phyloP scores from a whole-genome alignment of 2,329 filamentous ascomycete species.

The Venturia effusa region DNA sequence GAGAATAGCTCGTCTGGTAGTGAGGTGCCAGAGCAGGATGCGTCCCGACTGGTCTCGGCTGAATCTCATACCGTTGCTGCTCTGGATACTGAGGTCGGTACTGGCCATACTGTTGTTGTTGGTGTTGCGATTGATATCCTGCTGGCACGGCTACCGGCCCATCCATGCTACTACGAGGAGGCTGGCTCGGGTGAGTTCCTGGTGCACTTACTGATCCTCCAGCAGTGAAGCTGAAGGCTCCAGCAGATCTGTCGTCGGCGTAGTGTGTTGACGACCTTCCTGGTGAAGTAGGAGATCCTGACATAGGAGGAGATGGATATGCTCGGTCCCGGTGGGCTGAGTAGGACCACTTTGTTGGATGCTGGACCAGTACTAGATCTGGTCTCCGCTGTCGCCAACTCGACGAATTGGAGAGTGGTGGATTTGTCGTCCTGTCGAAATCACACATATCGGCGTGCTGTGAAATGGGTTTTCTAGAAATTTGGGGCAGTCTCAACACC shows the following conservation, averaged over 20 bases:
- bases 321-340: conserved; percentile 23
- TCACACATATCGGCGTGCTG: conserved; percentile 29
- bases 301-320: conserved; percentile 42
- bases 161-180: conserved; percentile 5
- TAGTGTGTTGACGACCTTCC: conserved; percentile 18
- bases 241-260: conserved; percentile 13
- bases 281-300: conserved; percentile 35
- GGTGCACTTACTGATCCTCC: not conserved
- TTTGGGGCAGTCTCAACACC: conserved; percentile 7
- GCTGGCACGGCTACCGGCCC: conserved; percentile 2
- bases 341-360: conserved; percentile 23
- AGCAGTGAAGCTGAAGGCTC: not conserved
- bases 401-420: conserved; percentile 24
- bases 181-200: not conserved
- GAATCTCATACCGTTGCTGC: conserved; percentile 6
- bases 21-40: not conserved
- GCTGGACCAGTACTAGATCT: conserved; percentile 24
- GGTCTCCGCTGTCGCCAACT: conserved; percentile 26
- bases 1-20: not conserved
- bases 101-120: conserved; percentile 6
- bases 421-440: conserved; percentile 28
- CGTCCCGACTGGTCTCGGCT: not conserved
- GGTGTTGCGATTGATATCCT: conserved; percentile 2
- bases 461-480: not conserved
- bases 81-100: conserved; percentile 1